A percentile compares a stretch with the other conserved stretches of the same genome.
Evolutionary conservation across 139 green algal species (phyloP).

Genomic region (Deuterostichococcus epilithicus): DNA sequence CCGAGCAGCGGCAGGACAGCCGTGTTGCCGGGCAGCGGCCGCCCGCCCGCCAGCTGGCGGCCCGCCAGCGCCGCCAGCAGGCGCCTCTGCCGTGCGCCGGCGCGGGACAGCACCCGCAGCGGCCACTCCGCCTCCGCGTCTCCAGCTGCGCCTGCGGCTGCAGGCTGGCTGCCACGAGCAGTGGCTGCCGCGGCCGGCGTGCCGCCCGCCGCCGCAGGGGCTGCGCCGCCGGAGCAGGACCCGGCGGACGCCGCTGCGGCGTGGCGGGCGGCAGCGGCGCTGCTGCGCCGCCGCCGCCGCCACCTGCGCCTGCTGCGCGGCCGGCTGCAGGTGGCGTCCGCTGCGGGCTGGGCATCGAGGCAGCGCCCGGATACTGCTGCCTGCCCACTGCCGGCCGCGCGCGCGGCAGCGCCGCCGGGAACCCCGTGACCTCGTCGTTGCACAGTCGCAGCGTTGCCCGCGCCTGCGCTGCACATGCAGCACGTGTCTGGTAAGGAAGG

Average conservation of each 20-base stretch:
- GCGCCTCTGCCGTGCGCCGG: background rate
- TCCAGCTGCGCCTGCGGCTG: background rate
- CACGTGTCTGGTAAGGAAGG: too few species aligned
- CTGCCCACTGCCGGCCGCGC: background rate
- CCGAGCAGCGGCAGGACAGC: slow-evolving; percentile 49
- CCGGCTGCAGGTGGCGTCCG: too few species aligned
- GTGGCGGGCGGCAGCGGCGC: too few species aligned
- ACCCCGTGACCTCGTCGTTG: background rate
- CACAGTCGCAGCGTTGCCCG: slow-evolving; percentile 14
- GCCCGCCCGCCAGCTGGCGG: slow-evolving; percentile 30
- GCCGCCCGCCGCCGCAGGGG: background rate
- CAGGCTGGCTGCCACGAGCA: slow-evolving; percentile 9
- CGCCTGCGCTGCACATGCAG: background rate
- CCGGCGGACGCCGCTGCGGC: too few species aligned
- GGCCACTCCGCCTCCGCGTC: slow-evolving; percentile 3
- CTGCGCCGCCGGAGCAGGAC: background rate
- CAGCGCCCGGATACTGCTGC: background rate
- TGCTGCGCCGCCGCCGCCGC: background rate
- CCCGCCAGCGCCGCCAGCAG: slow-evolving; percentile 19
- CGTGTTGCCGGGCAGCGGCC: slow-evolving; percentile 46
- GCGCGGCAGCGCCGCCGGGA: slow-evolving; percentile 4
- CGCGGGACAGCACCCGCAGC: slow-evolving; percentile 9
- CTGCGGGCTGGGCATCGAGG: background rate
- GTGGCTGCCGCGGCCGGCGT: background rate
- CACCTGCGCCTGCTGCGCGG: too few species aligned